Percentiles rank a stretch among this genome's conserved stretches.
Evolutionary conservation across 2,329 filamentous ascomycete species (phyloP).

Genomic region (Cladosporium sp.): DNA sequence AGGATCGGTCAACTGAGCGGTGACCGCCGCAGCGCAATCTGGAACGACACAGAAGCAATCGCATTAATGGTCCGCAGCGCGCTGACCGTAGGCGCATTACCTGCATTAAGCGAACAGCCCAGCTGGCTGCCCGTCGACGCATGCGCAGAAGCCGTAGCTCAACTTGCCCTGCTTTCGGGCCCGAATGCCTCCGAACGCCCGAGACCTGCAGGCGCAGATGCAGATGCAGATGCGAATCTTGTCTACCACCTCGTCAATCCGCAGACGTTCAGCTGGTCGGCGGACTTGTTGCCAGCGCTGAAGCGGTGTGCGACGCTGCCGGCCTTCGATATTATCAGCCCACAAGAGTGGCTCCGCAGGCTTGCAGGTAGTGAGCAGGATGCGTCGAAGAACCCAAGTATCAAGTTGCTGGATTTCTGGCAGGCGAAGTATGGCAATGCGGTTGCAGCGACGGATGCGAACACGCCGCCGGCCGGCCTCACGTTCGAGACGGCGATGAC

Average conservation of each 20-base stretch:
- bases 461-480: constrained; percentile 14
- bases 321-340: constrained; percentile 20
- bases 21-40: constrained; percentile 42
- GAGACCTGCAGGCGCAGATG: constrained; percentile 4
- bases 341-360: constrained; percentile 23
- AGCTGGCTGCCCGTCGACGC: constrained; percentile 33
- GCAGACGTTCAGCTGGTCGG: constrained; percentile 47
- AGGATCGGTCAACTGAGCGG: constrained; percentile 46
- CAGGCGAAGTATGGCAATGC: constrained; percentile 25
- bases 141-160: constrained; percentile 20
- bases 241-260: constrained; percentile 31
- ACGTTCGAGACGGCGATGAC: constrained; percentile 20
- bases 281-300: constrained; percentile 51
- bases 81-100: constrained; percentile 42
- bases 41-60: constrained; percentile 49
- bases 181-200: background rate
- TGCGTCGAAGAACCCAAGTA: constrained; percentile 28
- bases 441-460: background rate
- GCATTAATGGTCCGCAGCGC: constrained; percentile 48
- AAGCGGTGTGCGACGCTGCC: constrained; percentile 17
- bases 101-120: constrained; percentile 37
- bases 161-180: constrained; percentile 7
- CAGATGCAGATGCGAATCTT: constrained; percentile 15
- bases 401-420: constrained; percentile 32
- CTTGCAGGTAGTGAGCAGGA: constrained; percentile 22